These are phyloP conservation scores for Xerocomellus chrysenteron DNA, from an alignment of 768 basidiomycete species.

Conservation along the genomic window DNA sequence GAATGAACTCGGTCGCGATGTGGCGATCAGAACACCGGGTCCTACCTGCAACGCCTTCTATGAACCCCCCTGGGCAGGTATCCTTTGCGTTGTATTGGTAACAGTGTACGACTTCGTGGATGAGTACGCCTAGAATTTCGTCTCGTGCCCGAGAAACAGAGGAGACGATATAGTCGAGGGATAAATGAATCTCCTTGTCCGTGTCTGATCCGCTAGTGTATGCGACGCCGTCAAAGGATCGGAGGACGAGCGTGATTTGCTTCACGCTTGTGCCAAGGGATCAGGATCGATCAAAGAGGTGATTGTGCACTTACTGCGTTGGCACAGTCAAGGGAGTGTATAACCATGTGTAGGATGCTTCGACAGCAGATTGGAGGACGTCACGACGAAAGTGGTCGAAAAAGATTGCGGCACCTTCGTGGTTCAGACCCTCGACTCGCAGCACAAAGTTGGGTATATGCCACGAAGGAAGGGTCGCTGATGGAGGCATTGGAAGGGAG, in stretches of 20 bases:
- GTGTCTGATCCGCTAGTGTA: constrained; percentile 55
- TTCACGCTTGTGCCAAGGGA: constrained; percentile 41
- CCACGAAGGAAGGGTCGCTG: constrained; percentile 38
- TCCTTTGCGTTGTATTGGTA: constrained; percentile 66
- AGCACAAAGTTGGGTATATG: constrained; percentile 56
- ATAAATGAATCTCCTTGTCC: constrained; percentile 75
- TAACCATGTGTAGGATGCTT: constrained; percentile 40
- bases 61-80: constrained; percentile 65
- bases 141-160: constrained; percentile 42
- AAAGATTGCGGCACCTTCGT: constrained; percentile 59
- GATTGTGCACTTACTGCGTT: constrained; percentile 41
- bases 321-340: constrained; percentile 47
- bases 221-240: constrained; percentile 69
- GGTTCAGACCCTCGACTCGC: constrained; percentile 56
- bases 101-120: constrained; percentile 79
- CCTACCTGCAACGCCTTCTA: constrained; percentile 78
- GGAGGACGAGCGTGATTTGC: constrained; percentile 56
- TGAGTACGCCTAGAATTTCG: constrained; percentile 70
- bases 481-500: constrained; percentile 23
- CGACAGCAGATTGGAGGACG: constrained; percentile 38
- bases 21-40: not conserved
- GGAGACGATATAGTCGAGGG: constrained; percentile 59
- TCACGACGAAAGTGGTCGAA: constrained; percentile 46
- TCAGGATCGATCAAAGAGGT: constrained; percentile 6
- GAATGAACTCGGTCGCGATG: not conserved